phyloP scores from a whole-genome alignment of 2,329 filamentous ascomycete species.

The Diaporthe sp. region DNA sequence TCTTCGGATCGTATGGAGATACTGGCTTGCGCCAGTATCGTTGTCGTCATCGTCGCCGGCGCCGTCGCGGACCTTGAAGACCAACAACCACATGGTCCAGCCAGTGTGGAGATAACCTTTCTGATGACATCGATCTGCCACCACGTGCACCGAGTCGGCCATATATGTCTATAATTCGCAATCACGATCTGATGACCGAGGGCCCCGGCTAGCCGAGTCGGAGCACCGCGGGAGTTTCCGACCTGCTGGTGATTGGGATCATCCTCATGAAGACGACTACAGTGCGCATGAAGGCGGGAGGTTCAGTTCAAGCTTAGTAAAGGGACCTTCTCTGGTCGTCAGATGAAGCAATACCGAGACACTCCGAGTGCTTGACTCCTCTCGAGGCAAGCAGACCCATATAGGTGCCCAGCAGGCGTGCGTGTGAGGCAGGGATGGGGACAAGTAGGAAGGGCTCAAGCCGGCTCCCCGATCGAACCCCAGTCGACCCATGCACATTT shows the following conservation, averaged over 20 bases:
- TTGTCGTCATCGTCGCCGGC: conserved; percentile 87
- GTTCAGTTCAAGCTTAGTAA: conserved; percentile 34
- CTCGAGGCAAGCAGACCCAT: background rate
- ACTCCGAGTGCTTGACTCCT: conserved; percentile 21
- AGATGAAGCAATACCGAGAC: conserved; percentile 22
- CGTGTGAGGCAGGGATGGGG: background rate
- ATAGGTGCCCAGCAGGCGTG: background rate
- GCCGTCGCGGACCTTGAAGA: conserved; percentile 87
- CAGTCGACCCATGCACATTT: background rate
- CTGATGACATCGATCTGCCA: conserved; percentile 90
- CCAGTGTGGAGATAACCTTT: conserved; percentile 81
- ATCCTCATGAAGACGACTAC: background rate
- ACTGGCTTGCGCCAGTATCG: conserved; percentile 73
- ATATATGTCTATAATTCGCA: conserved; percentile 72
- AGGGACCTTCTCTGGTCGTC: conserved; percentile 31
- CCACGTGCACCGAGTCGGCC: conserved; percentile 86
- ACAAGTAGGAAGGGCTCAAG: background rate
- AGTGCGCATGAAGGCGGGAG: background rate
- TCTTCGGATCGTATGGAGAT: background rate
- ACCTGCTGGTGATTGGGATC: conserved; percentile 75
- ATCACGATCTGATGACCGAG: conserved; percentile 89
- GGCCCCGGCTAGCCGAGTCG: conserved; percentile 82
- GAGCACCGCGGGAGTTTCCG: conserved; percentile 88
- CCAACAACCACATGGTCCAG: conserved; percentile 91
- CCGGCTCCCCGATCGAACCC: background rate